Conservation (phyloP, 768 basidiomycete genomes). For the Rickenella mellea region DNA sequence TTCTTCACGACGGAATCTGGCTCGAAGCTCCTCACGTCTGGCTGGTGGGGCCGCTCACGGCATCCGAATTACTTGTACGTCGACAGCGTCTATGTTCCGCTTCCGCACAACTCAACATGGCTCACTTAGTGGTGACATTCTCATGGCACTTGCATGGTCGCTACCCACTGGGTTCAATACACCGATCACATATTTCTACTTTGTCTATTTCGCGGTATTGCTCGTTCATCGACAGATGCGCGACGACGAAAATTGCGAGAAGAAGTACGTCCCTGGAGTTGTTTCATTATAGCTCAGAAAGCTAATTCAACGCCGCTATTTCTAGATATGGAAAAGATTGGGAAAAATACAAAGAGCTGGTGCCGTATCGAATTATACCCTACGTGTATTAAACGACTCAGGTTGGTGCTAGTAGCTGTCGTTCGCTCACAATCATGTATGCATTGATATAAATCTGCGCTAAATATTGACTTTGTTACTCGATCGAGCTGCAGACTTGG, state of each 20-base stretch:
- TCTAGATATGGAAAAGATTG: constrained; percentile 88
- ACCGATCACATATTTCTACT: constrained; percentile 94
- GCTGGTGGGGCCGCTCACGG: constrained; percentile 94
- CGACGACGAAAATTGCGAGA: constrained; percentile 85
- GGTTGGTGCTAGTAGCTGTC: too few relatives aligned
- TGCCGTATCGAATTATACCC: constrained; percentile 80
- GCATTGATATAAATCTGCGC: too few relatives aligned
- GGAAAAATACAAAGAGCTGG: constrained; percentile 80
- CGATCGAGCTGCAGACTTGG: too few relatives aligned
- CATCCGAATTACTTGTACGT: constrained; percentile 88
- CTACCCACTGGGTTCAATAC: constrained; percentile 86
- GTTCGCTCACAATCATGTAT: too few relatives aligned
- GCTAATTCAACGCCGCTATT: constrained; percentile 1
- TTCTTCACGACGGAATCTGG: constrained; percentile 79
- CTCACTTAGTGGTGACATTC: constrained; percentile 65
- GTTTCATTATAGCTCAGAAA: not conserved
- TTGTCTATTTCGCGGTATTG: constrained; percentile 78
- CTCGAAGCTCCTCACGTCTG: constrained; percentile 84
- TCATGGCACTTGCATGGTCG: constrained; percentile 91
- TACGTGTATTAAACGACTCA: constrained; percentile 63
- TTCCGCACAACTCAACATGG: too few relatives aligned
- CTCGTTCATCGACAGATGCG: constrained; percentile 84
- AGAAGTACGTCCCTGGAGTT: constrained; percentile 50
- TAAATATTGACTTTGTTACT: too few relatives aligned
- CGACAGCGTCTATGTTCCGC: not conserved